Evolutionary conservation across 257 asterid genomes (phyloP).

Genomic region (Verbena officinalis): DNA sequence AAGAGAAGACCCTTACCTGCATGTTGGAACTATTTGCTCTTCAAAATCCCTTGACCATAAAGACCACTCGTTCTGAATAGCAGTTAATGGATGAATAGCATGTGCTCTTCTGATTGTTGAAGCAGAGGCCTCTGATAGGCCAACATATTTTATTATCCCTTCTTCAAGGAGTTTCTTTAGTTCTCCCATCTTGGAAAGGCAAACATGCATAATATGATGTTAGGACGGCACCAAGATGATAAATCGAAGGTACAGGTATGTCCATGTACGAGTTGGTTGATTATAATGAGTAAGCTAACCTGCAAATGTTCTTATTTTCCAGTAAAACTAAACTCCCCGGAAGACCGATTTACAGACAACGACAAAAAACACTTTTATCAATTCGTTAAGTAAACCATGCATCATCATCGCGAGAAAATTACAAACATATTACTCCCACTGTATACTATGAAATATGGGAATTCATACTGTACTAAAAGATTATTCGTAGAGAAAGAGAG

Average conservation of each 20-base stretch:
- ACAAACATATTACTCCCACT: too few relatives aligned
- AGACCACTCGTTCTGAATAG: conserved; percentile 69
- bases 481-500: not conserved
- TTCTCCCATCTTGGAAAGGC: conserved; percentile 56
- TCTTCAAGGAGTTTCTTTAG: conserved; percentile 71
- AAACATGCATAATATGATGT: not conserved
- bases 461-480: not conserved
- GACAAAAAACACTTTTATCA: too few relatives aligned
- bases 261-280: too few relatives aligned
- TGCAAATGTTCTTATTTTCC: not conserved
- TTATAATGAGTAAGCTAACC: too few relatives aligned
- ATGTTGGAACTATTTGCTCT: conserved; percentile 58
- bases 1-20: conserved; percentile 40
- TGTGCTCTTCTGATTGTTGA: conserved; percentile 79
- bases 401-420: too few relatives aligned
- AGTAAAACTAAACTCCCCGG: too few relatives aligned
- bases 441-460: too few relatives aligned
- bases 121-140: conserved; percentile 75
- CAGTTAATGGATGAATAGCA: conserved; percentile 74
- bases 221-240: not conserved
- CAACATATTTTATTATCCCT: conserved; percentile 71
- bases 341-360: too few relatives aligned
- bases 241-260: too few relatives aligned
- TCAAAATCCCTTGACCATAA: conserved; percentile 64
- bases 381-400: too few relatives aligned